Evolutionary conservation across 768 basidiomycete genomes (phyloP).

Genomic region (Mycena polygramma): DNA sequence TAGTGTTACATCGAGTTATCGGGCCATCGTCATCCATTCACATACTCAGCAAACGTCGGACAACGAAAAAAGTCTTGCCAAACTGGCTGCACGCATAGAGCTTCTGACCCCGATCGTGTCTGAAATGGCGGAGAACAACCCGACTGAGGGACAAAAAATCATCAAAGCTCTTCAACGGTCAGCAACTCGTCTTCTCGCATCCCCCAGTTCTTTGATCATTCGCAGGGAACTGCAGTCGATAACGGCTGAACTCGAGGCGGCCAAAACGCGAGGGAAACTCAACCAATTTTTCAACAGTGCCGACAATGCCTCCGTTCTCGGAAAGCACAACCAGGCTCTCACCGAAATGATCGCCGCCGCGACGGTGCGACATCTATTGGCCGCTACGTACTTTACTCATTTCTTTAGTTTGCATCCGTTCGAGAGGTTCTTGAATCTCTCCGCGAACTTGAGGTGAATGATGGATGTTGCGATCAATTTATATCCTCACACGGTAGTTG

Average conservation of each 20-base stretch:
- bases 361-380: not conserved
- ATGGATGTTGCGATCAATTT: not conserved
- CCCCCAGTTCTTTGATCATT: not conserved
- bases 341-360: slow-evolving; percentile 17
- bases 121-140: not conserved
- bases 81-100: slow-evolving; percentile 22
- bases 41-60: slow-evolving; percentile 11
- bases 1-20: not conserved
- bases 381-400: not conserved
- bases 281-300: slow-evolving; percentile 26
- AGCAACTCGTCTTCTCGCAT: not conserved
- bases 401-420: slow-evolving; percentile 1
- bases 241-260: slow-evolving; percentile 2
- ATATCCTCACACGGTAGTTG: not conserved
- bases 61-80: slow-evolving; percentile 6
- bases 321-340: slow-evolving; percentile 16
- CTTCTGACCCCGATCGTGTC: slow-evolving; percentile 13
- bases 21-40: not conserved
- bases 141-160: not conserved
- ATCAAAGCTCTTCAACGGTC: slow-evolving; percentile 12
- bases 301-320: slow-evolving; percentile 16
- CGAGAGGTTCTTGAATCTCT: not conserved
- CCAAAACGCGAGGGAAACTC: slow-evolving; percentile 7
- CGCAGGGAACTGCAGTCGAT: slow-evolving; percentile 23
- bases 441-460: not conserved